Evolutionary conservation across 1,284 basidiomycete genomes (phyloP).

Genomic region (Fomitopsis betulina): DNA sequence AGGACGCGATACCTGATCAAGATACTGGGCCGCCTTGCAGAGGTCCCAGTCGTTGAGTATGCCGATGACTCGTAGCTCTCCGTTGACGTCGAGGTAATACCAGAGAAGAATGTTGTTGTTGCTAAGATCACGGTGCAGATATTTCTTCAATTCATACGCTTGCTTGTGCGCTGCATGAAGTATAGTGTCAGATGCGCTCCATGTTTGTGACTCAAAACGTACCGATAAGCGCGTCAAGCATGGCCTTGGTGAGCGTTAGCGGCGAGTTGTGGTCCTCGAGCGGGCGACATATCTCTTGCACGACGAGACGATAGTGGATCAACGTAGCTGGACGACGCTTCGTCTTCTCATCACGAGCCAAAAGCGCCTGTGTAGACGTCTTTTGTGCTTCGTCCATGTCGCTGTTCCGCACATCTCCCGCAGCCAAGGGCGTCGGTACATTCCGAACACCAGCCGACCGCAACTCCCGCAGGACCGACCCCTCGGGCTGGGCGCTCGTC

Average conservation of each 20-base stretch:
- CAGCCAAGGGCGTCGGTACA: conserved; percentile 5
- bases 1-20: not conserved
- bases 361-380: not conserved
- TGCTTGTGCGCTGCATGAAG: not conserved
- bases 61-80: not conserved
- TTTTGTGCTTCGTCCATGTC: not conserved
- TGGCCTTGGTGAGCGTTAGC: not conserved
- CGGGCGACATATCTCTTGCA: conserved; percentile 6
- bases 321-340: not conserved
- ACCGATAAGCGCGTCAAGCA: conserved; percentile 5
- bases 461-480: not conserved
- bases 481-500: not conserved
- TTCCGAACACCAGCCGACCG: not conserved
- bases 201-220: no score
- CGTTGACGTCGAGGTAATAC: not conserved
- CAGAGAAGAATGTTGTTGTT: conserved; percentile 2
- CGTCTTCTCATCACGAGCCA: not conserved
- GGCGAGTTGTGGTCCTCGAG: not conserved
- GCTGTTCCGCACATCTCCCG: not conserved
- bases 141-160: not conserved
- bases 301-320: conserved; percentile 4
- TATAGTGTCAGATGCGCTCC: not conserved
- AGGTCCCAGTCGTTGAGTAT: conserved; percentile 6
- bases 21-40: not conserved
- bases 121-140: conserved; percentile 7